Evolutionary conservation across 768 basidiomycete species (phyloP).

Genomic region (Amanita brunnescens): DNA sequence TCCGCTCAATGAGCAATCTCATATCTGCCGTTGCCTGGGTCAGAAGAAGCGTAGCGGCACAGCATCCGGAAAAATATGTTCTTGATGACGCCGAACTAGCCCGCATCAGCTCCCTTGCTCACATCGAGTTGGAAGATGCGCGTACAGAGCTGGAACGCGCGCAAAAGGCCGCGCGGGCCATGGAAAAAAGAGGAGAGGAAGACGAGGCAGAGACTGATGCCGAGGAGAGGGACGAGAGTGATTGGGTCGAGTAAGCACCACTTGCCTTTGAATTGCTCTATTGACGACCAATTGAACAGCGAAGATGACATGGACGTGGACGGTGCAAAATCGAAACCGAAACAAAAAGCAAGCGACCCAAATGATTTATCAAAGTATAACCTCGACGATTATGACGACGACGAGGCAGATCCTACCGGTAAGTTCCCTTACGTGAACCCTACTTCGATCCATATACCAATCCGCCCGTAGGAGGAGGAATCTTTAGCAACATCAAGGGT

Average conservation of each 20-base stretch:
- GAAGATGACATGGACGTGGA: slow-evolving; percentile 54
- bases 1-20: slow-evolving; percentile 59
- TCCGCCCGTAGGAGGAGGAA: slow-evolving; percentile 32
- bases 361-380: slow-evolving; percentile 84
- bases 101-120: slow-evolving; percentile 80
- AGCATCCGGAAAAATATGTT: slow-evolving; percentile 78
- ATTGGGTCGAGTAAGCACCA: slow-evolving; percentile 84
- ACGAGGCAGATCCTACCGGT: slow-evolving; percentile 34
- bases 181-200: slow-evolving; percentile 60
- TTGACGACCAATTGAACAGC: slow-evolving; percentile 22
- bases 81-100: slow-evolving; percentile 87
- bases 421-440: slow-evolving; percentile 9
- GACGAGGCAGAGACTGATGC: slow-evolving; percentile 47
- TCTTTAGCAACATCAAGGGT: slow-evolving; percentile 95
- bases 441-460: slow-evolving; percentile 3
- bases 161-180: slow-evolving; percentile 63
- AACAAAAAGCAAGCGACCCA: slow-evolving; percentile 11
- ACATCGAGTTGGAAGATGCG: slow-evolving; percentile 87
- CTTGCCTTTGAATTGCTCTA: slow-evolving; percentile 5
- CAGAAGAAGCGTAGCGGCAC: slow-evolving; percentile 64
- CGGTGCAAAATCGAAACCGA: slow-evolving; percentile 23
- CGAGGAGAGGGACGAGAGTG: slow-evolving; percentile 40
- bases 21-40: slow-evolving; percentile 78
- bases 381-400: slow-evolving; percentile 87
- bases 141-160: slow-evolving; percentile 76